A percentile compares a stretch with the other conserved stretches of the same genome.
phyloP scores from a whole-genome alignment of 2,329 filamentous ascomycete genomes.

The Fusarium praegraminearum region DNA sequence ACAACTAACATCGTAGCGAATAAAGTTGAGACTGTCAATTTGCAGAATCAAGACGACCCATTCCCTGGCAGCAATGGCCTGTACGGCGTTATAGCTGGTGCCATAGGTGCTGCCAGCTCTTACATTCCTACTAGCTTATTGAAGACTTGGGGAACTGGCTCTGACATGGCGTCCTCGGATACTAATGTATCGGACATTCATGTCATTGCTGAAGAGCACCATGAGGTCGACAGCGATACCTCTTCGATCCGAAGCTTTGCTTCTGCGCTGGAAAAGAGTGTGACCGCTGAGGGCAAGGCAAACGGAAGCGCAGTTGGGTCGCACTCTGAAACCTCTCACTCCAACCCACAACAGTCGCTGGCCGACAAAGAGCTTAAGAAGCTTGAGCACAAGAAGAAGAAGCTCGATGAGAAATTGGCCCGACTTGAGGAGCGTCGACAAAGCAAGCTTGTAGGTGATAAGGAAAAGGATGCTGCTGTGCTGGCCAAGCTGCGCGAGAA shows the following conservation, averaged over 20 bases:
- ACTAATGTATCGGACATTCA: constrained; percentile 44
- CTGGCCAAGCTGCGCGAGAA: constrained; percentile 71
- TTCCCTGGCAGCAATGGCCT: constrained; percentile 60
- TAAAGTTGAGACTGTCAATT: constrained; percentile 44
- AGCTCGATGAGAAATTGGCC: constrained; percentile 72
- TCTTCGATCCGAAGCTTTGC: constrained; percentile 63
- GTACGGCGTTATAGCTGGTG: constrained; percentile 67
- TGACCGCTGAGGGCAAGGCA: constrained; percentile 48
- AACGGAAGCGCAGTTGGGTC: constrained; percentile 45
- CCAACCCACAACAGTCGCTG: constrained; percentile 43
- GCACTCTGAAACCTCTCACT: constrained; percentile 57
- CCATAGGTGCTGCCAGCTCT: constrained; percentile 63
- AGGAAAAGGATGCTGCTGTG: constrained; percentile 62
- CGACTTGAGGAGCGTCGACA: constrained; percentile 63
- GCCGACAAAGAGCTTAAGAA: constrained; percentile 74
- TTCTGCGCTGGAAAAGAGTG: constrained; percentile 58
- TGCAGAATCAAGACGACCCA: constrained; percentile 46
- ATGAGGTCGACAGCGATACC: constrained; percentile 55
- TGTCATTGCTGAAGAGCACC: constrained; percentile 42
- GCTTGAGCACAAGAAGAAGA: constrained; percentile 69
- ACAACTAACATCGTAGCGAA: constrained; percentile 49
- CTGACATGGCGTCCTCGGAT: constrained; percentile 45
- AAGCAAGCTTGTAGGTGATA: constrained; percentile 60
- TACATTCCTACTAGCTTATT: constrained; percentile 56
- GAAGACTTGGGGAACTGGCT: constrained; percentile 47